These are phyloP conservation scores for Lophiostoma macrostomum DNA, from an alignment of 495 filamentous ascomycete species.

Conservation along the genomic window DNA sequence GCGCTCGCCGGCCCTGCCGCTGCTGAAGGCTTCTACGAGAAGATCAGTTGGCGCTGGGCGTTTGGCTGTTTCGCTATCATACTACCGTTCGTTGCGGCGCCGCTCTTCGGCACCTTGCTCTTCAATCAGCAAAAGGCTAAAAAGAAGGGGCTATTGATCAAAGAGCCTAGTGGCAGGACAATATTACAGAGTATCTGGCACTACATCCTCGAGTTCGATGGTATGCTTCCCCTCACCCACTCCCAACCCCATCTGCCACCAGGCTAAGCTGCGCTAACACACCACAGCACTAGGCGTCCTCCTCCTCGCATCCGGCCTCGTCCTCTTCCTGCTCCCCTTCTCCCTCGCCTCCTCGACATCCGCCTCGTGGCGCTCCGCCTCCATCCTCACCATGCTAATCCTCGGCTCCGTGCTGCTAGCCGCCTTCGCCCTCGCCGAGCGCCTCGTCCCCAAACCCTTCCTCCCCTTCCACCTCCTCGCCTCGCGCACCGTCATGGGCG, in stretches of 20 bases:
- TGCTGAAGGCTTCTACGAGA: constrained; percentile 45
- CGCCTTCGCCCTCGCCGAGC: neutral
- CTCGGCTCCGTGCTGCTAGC: neutral
- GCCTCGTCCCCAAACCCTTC: constrained; percentile 38
- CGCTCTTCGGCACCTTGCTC: constrained; percentile 18
- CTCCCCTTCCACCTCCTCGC: constrained; percentile 57
- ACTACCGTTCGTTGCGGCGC: constrained; percentile 38
- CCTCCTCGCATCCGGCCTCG: neutral
- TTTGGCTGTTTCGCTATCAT: constrained; percentile 51
- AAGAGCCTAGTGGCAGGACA: constrained; percentile 26
- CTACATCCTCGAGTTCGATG: constrained; percentile 60
- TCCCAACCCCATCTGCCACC: constrained; percentile 32
- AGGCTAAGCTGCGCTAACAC: neutral
- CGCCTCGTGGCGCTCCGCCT: no score
- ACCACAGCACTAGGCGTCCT: neutral
- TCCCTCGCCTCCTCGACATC: neutral
- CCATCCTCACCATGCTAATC: no score
- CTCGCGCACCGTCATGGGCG: constrained; percentile 61
- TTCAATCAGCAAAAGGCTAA: constrained; percentile 26
- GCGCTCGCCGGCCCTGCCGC: constrained; percentile 52
- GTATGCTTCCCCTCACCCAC: constrained; percentile 41
- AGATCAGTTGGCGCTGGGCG: constrained; percentile 57
- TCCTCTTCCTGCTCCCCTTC: neutral
- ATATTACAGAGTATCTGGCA: constrained; percentile 42
- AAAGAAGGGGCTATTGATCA: constrained; percentile 28